These are phyloP conservation scores for Populus alba DNA, from an alignment of 345 rosid species.

Conservation along the genomic window DNA sequence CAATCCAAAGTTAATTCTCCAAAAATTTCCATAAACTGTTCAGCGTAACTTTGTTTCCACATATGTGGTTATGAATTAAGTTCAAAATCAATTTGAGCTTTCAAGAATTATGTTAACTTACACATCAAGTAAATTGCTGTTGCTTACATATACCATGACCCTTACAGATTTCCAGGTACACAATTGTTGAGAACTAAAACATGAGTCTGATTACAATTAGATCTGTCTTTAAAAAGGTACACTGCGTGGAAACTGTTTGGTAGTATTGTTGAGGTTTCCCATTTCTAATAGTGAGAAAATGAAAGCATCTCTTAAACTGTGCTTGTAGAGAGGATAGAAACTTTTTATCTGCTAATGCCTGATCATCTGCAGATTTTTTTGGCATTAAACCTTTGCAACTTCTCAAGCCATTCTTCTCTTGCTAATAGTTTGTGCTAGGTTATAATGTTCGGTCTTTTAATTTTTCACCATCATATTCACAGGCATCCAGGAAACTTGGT, in stretches of 20 bases:
- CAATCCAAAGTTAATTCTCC: neutral
- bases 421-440: neutral
- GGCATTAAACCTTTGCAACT: neutral
- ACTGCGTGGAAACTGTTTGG: no score
- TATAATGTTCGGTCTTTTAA: neutral
- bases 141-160: neutral
- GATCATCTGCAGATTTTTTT: neutral
- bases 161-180: neutral
- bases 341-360: neutral
- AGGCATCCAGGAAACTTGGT: conserved; percentile 83
- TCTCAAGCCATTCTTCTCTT: neutral
- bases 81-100: neutral
- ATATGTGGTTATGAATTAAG: neutral
- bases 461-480: conserved; percentile 10
- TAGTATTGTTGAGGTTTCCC: no score
- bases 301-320: no score
- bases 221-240: no score
- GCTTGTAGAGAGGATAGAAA: neutral
- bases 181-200: neutral
- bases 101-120: neutral
- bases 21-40: neutral
- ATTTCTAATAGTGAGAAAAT: no score
- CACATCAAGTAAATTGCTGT: neutral
- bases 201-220: no score
- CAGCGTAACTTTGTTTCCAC: neutral